Percentiles rank a stretch among this genome's conserved stretches.
Evolutionary conservation across 495 filamentous ascomycete species (phyloP).

Genomic region (Neurospora sp.): DNA sequence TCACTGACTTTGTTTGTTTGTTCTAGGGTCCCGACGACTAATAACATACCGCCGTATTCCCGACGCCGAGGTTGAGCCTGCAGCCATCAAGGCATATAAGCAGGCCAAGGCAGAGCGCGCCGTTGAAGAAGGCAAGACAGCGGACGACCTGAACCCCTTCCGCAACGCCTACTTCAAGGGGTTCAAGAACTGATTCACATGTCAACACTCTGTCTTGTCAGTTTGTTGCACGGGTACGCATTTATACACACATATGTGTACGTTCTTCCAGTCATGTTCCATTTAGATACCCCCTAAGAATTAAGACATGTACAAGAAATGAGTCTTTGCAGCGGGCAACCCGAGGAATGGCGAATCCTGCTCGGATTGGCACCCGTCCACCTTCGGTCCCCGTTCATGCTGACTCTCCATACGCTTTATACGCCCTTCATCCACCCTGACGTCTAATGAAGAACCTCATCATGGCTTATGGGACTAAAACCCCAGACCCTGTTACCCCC

Average conservation of each 20-base stretch:
- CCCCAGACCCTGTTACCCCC: neutral
- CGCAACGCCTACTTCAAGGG: constrained; percentile 53
- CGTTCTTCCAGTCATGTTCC: neutral
- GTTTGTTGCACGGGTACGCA: neutral
- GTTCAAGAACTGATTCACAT: constrained; percentile 13
- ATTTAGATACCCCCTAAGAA: constrained; percentile 16
- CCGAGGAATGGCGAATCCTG: neutral
- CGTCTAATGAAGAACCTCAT: neutral
- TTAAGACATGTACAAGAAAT: constrained; percentile 18
- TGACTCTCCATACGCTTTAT: neutral
- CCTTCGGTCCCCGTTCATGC: neutral
- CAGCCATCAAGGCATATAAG: constrained; percentile 25
- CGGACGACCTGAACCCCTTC: constrained; percentile 75
- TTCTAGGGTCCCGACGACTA: constrained; percentile 71
- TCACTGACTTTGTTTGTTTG: neutral
- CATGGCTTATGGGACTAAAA: neutral
- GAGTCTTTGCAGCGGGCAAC: neutral
- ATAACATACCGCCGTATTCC: constrained; percentile 73
- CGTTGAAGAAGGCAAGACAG: constrained; percentile 31
- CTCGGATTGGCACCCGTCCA: neutral
- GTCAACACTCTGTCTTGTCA: neutral
- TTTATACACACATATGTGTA: neutral
- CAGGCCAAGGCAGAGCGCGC: constrained; percentile 20
- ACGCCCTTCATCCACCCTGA: neutral
- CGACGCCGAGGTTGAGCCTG: constrained; percentile 43